Evolutionary conservation across 805 yeast genomes (phyloP), one percentile per base, ranked within the genome.

Genomic region (Pichia scutulata): DNA sequence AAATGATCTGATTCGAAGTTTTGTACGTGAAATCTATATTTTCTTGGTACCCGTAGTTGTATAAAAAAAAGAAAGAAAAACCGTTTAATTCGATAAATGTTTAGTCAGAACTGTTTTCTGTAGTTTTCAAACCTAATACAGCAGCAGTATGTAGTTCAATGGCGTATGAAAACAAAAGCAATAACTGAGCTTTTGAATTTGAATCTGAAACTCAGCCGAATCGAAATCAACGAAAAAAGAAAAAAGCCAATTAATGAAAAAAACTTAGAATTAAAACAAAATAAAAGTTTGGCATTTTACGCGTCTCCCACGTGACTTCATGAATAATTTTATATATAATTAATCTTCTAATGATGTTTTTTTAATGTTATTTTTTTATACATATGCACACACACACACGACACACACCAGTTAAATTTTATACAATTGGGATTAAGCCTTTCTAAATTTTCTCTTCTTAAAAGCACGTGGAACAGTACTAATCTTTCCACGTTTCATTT

Each of bases 391-490:
- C n/a, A n/a, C n/a, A n/a, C n/a, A n/a, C n/a, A n/a, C n/a, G n/a
- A n/a, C n/a, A n/a, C n/a, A n/a, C n/a, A n/a, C n/a, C n/a, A n/a
- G n/a, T n/a, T n/a, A n/a, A n/a, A n/a, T n/a, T n/a, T n/a, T n/a
- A 28, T 28, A 28, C n/a, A 28, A 3, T 39, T 7, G 9, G 7
- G 23, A 19, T 39, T 7, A 21, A 6, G 22, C 40, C 18, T 46
- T 44, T 45, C 26, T 37, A 9, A 30, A 39, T 42, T 81, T 81
- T 58, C 88, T 74, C 59, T 70, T 80, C 64, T 85, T 86, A 7
- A 89, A 81, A 7, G 86, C 89, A 51, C 74, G 79, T 1, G 95
- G 95, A 33, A 88, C 95, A 0, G 97, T 90, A 59, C 93, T 84
- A 58, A 90, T 90, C 50, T 80, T 79, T 55, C 78, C 78, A 59